Evolutionary conservation across 306 rosid species (phyloP).

Genomic region (Neltuma alba): DNA sequence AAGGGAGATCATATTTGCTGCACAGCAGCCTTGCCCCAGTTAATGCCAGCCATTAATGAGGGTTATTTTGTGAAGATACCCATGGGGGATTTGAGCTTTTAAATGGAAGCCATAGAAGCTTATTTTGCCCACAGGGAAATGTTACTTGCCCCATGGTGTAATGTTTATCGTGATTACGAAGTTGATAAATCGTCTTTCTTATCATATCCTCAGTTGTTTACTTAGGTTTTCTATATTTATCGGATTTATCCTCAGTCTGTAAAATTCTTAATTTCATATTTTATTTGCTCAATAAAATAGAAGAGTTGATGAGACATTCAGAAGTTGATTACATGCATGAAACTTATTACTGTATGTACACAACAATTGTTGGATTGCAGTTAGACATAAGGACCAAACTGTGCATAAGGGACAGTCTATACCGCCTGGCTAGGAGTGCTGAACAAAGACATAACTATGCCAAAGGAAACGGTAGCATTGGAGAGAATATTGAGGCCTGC

Average conservation of each 20-base stretch:
- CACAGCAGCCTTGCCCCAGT: neutral
- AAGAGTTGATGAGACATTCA: neutral
- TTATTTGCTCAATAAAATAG: neutral
- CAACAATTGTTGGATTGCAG: slow-evolving; percentile 50
- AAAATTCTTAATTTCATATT: neutral
- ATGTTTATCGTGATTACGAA: neutral
- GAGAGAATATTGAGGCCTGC: slow-evolving; percentile 54
- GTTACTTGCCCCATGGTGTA: neutral
- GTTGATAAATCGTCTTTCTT: neutral
- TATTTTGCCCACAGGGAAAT: neutral
- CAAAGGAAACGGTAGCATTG: slow-evolving; percentile 36
- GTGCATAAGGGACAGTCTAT: slow-evolving; percentile 88
- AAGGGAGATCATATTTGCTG: neutral
- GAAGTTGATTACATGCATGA: slow-evolving; percentile 10
- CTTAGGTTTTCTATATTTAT: neutral
- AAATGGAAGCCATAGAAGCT: neutral
- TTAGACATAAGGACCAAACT: slow-evolving; percentile 77
- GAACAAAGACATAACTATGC: slow-evolving; percentile 71
- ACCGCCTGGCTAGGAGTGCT: slow-evolving; percentile 92
- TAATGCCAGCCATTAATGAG: neutral
- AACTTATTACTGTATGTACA: neutral
- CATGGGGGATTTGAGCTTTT: neutral
- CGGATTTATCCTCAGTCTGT: neutral
- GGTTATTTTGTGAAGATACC: neutral
- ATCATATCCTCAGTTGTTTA: neutral